phyloP scores from a whole-genome alignment of 441 rosid genomes.

The Lepidium campestre region DNA sequence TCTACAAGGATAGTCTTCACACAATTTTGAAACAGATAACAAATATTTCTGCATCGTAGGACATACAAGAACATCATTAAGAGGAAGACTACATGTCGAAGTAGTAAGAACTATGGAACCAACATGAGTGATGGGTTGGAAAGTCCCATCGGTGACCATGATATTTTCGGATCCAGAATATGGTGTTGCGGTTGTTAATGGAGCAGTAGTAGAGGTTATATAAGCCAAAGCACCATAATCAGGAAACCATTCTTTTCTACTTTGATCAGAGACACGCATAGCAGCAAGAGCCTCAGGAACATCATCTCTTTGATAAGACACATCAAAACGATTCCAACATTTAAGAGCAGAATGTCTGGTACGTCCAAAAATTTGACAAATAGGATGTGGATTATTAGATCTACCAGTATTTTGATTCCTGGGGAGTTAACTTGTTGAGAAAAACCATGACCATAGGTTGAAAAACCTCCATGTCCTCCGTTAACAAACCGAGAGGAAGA shows the following conservation, averaged over 20 bases:
- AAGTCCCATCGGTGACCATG: too few relatives aligned
- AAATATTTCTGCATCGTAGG: background rate
- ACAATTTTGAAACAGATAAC: too few relatives aligned
- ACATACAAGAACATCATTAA: background rate
- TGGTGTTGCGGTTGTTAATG: too few relatives aligned
- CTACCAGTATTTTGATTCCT: too few relatives aligned
- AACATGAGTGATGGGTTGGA: background rate
- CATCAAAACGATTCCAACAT: background rate
- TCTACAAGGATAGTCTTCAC: background rate
- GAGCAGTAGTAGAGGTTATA: rapidly evolving
- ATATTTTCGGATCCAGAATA: too few relatives aligned
- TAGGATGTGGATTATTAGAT: background rate
- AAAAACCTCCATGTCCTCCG: too few relatives aligned
- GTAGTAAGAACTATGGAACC: too few relatives aligned
- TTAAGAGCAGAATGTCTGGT: background rate
- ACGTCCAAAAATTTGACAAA: background rate
- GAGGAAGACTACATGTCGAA: background rate
- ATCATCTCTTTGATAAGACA: background rate
- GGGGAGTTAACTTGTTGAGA: too few relatives aligned
- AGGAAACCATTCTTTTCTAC: background rate
- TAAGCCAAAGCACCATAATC: background rate
- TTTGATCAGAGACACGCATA: rapidly evolving
- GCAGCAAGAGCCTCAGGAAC: background rate
- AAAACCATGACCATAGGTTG: too few relatives aligned
- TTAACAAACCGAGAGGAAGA: too few relatives aligned